Evolutionary conservation across 768 basidiomycete species (phyloP), one percentile per base, ranked within the genome.

Genomic region (Leccinum arenicola): DNA sequence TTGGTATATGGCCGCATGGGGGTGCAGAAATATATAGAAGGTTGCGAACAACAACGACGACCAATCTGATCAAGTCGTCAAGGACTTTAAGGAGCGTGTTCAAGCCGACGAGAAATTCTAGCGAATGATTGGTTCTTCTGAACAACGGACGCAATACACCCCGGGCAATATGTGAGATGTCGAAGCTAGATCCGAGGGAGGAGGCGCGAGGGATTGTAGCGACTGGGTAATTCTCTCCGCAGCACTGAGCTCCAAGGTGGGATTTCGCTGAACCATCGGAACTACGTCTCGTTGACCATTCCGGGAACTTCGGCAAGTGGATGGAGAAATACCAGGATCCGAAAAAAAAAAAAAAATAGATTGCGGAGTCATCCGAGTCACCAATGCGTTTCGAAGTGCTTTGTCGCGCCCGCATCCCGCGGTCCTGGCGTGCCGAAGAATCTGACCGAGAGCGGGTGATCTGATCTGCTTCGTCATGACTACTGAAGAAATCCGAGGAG

Each of bases 361-460:
- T 58, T 3, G 88, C 89, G 10, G 89, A 93, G 67, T 89, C 87
- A 66, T 93, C 92, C 10, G 90, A 93, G 66, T 86, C 82, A 68
- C 91, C 90, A 55, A 82, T 74, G 55, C 82, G 81, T 40, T 79
- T 77, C 23, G 70, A 64, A 12, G 62, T 63, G 53, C 68, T 73
- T 47, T 74, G 71, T 31, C 72, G 72, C 48, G 67, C 67, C 21
- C 68, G 68, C 52, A 35, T 15, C 8, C 60, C 58, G 67, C 69
- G 66, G 50, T 64, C 62, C 51, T 68, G 70, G 15, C 73, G 73
- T 10, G 68, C 68, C 2, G 71, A 59, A 21, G 79, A 80, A 56
- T 71, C 71, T 10, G 78, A 73, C 52, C 69, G 75, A 54, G 67
- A 67, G 54, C 70, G 72, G 52, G 55, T 61, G 47, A 56, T 62